phyloP scores from a whole-genome alignment of 169 alveolate species.

The Plasmodium chabaudi region DNA sequence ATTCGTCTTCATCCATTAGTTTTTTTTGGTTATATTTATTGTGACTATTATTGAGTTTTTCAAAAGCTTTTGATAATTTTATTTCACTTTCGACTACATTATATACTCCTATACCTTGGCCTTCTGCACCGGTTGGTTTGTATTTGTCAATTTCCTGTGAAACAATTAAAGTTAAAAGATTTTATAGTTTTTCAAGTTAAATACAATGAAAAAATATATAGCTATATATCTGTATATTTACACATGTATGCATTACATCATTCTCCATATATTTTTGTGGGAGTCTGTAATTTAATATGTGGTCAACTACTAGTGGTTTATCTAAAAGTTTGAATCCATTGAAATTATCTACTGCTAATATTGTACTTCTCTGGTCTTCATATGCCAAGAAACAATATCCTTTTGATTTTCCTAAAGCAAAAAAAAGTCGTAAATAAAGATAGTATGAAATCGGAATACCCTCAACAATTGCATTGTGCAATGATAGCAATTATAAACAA shows the following conservation, averaged over 20 bases:
- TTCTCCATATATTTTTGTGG: constrained; percentile 75
- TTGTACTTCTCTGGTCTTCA: constrained; percentile 97
- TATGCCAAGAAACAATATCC: constrained; percentile 98
- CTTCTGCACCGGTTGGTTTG: constrained; percentile 91
- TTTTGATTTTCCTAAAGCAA: constrained; percentile 85
- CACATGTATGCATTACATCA: constrained; percentile 11
- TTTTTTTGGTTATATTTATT: constrained; percentile 34
- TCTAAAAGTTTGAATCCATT: constrained; percentile 94
- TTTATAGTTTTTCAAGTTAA: neutral
- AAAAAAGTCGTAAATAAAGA: neutral
- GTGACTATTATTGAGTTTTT: constrained; percentile 15
- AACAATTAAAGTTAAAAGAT: neutral
- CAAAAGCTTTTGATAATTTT: constrained; percentile 75
- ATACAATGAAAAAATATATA: constrained; percentile 6
- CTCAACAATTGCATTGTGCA: neutral
- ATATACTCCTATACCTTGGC: constrained; percentile 86
- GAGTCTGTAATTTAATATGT: constrained; percentile 93
- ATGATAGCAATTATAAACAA: constrained; percentile 4
- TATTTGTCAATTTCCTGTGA: constrained; percentile 78
- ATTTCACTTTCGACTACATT: constrained; percentile 84
- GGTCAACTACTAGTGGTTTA: constrained; percentile 95
- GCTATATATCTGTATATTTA: neutral
- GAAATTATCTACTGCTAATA: constrained; percentile 99
- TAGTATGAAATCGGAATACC: too few relatives aligned
- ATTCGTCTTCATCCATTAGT: constrained; percentile 84